A percentile compares a stretch with the other conserved stretches of the same genome.
phyloP scores from a whole-genome alignment of 371 early-diverging fungal species.

The Mucor piriformis region DNA sequence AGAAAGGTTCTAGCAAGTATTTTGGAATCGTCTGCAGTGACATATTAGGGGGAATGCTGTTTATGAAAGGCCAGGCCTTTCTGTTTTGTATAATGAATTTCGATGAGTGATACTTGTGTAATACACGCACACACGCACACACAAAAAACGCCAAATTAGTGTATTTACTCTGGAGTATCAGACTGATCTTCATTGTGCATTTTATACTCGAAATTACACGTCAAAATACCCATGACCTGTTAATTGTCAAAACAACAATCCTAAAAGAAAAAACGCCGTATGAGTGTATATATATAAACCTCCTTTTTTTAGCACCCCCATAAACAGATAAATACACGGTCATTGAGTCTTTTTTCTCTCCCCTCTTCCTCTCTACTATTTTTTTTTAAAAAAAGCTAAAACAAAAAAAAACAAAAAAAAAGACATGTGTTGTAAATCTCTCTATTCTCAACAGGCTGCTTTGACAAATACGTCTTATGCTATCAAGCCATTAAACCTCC shows the following conservation, averaged over 20 bases:
- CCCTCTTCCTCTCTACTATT: neutral
- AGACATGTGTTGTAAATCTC: neutral
- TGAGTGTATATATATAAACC: too few relatives aligned
- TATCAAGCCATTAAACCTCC: conserved; percentile 25
- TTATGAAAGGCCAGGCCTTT: neutral
- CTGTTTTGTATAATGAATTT: too few relatives aligned
- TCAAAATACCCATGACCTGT: too few relatives aligned
- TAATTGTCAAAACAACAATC: too few relatives aligned
- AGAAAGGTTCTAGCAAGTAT: neutral
- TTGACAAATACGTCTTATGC: conserved; percentile 7
- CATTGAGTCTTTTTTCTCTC: neutral
- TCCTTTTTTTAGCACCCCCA: neutral
- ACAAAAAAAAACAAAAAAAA: neutral
- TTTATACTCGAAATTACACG: too few relatives aligned
- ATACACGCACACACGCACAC: too few relatives aligned
- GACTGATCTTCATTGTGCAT: too few relatives aligned
- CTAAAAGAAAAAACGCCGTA: too few relatives aligned
- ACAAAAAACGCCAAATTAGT: too few relatives aligned
- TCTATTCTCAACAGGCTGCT: neutral
- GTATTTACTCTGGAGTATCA: too few relatives aligned
- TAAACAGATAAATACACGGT: neutral
- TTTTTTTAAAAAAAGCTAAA: neutral
- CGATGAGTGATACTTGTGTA: too few relatives aligned
- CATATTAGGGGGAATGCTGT: neutral
- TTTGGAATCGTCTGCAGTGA: neutral